These are phyloP conservation scores for Cordyceps militaris DNA, from an alignment of 2,329 filamentous ascomycete species.

Conservation along the genomic window DNA sequence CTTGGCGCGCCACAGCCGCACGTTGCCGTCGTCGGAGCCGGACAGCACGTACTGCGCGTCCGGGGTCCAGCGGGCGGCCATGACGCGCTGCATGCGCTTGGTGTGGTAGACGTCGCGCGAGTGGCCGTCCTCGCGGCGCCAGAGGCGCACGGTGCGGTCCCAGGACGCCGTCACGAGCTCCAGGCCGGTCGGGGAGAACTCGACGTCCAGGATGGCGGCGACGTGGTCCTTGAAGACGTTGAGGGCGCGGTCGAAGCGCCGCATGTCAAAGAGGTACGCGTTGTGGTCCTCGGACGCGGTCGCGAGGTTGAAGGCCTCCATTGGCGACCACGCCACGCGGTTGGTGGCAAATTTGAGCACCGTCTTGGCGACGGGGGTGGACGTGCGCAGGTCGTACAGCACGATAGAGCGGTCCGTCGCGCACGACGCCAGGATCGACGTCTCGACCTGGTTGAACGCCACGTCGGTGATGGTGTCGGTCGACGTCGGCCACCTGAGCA, in stretches of 20 bases:
- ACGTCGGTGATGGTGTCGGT: conserved; percentile 86
- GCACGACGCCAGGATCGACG: conserved; percentile 78
- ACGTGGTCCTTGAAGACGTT: conserved; percentile 91
- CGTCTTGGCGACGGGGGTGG: conserved; percentile 72
- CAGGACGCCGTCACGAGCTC: conserved; percentile 87
- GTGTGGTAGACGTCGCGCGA: conserved; percentile 94
- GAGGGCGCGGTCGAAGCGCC: conserved; percentile 77
- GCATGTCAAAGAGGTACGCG: conserved; percentile 81
- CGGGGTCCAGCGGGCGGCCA: conserved; percentile 75
- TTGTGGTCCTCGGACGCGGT: conserved; percentile 94
- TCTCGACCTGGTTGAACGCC: conserved; percentile 90
- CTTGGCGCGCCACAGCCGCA: conserved; percentile 77
- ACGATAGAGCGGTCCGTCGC: conserved; percentile 81
- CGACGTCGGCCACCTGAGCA: conserved; percentile 77
- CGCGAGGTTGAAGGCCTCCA: conserved; percentile 94
- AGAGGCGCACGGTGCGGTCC: conserved; percentile 77
- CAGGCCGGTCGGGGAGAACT: conserved; percentile 90
- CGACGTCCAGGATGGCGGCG: conserved; percentile 87
- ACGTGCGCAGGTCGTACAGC: conserved; percentile 86
- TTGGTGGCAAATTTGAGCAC: conserved; percentile 79
- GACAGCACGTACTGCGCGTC: conserved; percentile 86
- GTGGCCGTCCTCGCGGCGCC: conserved; percentile 72
- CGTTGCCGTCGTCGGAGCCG: conserved; percentile 89
- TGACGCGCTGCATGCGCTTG: conserved; percentile 94
- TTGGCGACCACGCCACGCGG: conserved; percentile 85